phyloP scores from a whole-genome alignment of 805 yeast species.

The Kurtzmaniella fragi region DNA sequence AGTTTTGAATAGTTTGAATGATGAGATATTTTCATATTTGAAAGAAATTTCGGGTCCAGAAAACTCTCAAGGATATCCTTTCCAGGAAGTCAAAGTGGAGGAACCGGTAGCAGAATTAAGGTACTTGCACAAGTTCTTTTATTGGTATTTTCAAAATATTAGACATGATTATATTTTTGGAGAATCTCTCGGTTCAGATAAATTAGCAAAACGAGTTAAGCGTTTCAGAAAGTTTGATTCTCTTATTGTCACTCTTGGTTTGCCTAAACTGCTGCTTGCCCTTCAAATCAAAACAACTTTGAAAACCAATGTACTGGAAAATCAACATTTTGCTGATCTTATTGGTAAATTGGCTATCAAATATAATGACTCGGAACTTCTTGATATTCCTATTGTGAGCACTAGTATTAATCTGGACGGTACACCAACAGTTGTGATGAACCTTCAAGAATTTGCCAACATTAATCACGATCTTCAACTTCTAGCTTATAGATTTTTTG shows the following conservation, averaged over 20 bases:
- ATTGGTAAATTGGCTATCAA: constrained; percentile 62
- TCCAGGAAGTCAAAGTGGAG: constrained; percentile 13
- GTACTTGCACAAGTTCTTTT: constrained; percentile 37
- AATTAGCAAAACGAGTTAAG: constrained; percentile 17
- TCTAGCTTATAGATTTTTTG: constrained; percentile 55
- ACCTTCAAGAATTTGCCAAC: constrained; percentile 30
- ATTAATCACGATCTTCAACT: constrained; percentile 42
- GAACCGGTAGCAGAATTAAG: constrained; percentile 34
- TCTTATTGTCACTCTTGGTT: constrained; percentile 47
- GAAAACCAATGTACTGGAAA: constrained; percentile 44
- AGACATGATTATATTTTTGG: constrained; percentile 22
- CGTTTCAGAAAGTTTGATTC: constrained; percentile 40
- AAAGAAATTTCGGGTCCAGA: constrained; percentile 13
- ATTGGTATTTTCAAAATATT: constrained; percentile 28
- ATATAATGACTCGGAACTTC: constrained; percentile 38
- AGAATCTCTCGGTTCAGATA: constrained; percentile 12
- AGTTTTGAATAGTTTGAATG: constrained; percentile 29
- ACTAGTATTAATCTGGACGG: constrained; percentile 73
- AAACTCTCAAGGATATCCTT: constrained; percentile 18
- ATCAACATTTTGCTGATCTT: constrained; percentile 59
- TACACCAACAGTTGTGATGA: constrained; percentile 57
- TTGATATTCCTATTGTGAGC: constrained; percentile 45
- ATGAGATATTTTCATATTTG: constrained; percentile 25
- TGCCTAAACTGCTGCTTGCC: constrained; percentile 52
- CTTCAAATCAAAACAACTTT: constrained; percentile 53